Percentiles rank a stretch among this genome's conserved stretches.
Evolutionary conservation across 2,329 filamentous ascomycete species (phyloP).

Genomic region (Lachnellula cervina): DNA sequence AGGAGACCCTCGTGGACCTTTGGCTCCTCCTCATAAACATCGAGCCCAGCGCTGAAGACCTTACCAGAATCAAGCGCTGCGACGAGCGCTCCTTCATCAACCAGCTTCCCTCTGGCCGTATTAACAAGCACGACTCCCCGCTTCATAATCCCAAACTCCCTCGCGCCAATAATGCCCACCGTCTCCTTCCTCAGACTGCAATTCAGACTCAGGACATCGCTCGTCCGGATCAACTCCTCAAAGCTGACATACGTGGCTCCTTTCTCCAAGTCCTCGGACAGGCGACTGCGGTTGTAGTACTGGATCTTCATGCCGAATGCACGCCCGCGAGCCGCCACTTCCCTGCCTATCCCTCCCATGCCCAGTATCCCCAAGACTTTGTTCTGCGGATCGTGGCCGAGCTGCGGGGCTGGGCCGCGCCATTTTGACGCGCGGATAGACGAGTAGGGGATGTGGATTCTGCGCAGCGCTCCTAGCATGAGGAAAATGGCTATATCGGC

Average conservation of each 20-base stretch:
- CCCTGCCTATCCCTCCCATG: constrained; percentile 79
- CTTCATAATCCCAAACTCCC: constrained; percentile 73
- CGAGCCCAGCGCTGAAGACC: constrained; percentile 66
- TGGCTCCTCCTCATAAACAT: constrained; percentile 79
- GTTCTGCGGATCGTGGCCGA: constrained; percentile 64
- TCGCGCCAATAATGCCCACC: constrained; percentile 61
- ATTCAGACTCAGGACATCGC: constrained; percentile 75
- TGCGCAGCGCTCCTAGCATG: constrained; percentile 71
- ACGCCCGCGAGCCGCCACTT: constrained; percentile 64
- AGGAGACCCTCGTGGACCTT: constrained; percentile 66
- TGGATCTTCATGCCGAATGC: constrained; percentile 70
- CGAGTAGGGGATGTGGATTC: constrained; percentile 50
- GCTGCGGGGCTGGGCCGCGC: constrained; percentile 45
- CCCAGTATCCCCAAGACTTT: constrained; percentile 75
- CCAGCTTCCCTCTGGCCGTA: constrained; percentile 72
- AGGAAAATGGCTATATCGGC: constrained; percentile 77
- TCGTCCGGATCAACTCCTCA: constrained; percentile 61
- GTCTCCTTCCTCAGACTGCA: constrained; percentile 66
- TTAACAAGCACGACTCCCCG: constrained; percentile 72
- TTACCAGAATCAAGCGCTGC: constrained; percentile 62
- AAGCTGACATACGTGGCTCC: constrained; percentile 65
- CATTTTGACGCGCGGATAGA: constrained; percentile 61
- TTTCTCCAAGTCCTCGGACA: constrained; percentile 48
- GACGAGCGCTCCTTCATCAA: constrained; percentile 74
- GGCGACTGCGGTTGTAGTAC: constrained; percentile 65